These are phyloP conservation scores for Akanthomyces lecanii DNA, from an alignment of 2,329 filamentous ascomycete species.

Conservation along the genomic window DNA sequence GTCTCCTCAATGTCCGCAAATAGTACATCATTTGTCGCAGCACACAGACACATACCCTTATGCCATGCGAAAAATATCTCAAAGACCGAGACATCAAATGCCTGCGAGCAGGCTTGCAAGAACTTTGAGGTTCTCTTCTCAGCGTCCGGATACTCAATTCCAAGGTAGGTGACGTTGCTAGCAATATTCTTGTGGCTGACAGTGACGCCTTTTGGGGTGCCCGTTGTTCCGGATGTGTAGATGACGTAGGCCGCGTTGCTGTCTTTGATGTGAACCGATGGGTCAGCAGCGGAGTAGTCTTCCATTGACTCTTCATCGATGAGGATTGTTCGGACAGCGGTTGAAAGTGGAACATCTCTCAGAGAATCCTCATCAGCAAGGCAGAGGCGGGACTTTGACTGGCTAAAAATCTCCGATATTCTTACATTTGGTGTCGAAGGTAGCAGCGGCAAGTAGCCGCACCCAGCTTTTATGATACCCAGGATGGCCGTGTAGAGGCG, in stretches of 20 bases:
- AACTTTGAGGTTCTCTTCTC: conserved; percentile 47
- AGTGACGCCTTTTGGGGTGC: conserved; percentile 72
- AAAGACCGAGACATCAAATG: conserved; percentile 84
- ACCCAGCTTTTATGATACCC: conserved; percentile 68
- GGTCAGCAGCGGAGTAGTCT: conserved; percentile 33
- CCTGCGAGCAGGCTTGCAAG: conserved; percentile 77
- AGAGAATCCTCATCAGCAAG: conserved; percentile 35
- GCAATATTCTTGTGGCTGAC: conserved; percentile 72
- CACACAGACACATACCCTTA: conserved; percentile 72
- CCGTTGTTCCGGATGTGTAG: conserved; percentile 81
- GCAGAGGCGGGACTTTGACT: conserved; percentile 50
- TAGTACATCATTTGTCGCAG: conserved; percentile 67
- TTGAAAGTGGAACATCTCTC: conserved; percentile 16
- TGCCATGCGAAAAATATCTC: conserved; percentile 86
- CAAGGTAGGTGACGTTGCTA: conserved; percentile 68
- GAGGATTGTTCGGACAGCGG: conserved; percentile 29
- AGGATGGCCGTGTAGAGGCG: conserved; percentile 71
- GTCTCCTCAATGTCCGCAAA: conserved; percentile 67
- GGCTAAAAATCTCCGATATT: conserved; percentile 56
- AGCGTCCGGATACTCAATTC: conserved; percentile 58
- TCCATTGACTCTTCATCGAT: conserved; percentile 29
- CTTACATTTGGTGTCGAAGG: conserved; percentile 64
- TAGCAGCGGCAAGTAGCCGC: conserved; percentile 74
- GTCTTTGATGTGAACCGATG: conserved; percentile 35
- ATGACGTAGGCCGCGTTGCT: conserved; percentile 68